Evolutionary conservation across 163 green algal species (phyloP), one percentile per base, ranked within the genome.

Genomic region (Scenedesmus sp.): DNA sequence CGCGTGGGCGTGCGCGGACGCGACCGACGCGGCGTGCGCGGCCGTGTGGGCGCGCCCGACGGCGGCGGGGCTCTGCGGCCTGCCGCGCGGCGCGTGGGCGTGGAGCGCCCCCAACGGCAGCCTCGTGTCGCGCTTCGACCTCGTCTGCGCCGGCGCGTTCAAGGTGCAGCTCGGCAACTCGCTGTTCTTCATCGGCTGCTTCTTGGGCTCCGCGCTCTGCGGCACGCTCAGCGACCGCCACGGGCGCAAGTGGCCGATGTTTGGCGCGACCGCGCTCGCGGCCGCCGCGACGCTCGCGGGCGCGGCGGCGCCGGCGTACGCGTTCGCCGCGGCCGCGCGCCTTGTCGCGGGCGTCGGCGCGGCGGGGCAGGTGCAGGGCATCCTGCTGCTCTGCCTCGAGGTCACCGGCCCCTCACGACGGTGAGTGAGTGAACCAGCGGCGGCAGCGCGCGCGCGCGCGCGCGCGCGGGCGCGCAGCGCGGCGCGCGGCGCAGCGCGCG

Each of bases 81-180:
- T 78, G 5, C 18, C 24, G 17, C 34, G 34, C 3, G 17, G n/a
- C 13, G 24, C 39, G 34, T 78, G 70, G 70, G 31, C 26, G 13
- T 78, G 70, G 70, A 70, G 18, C 15, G 39, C 39, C 7, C 39
- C 6, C 53, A 6, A 6, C 63, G 71, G 60, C 45, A 54, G 2
- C 14, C 24, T 77, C 4, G 53, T 77, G 28, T 34, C 69, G 4
- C n/a, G 33, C 0, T 67, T 77, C 15, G 28, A 29, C 50, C 69
- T 77, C 17, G 53, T 77, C 34, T 77, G 69, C 28, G 51, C 11
- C 10, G 24, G 47, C 7, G n/a, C 26, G 7, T 79, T 44, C 44
- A 60, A 53, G 53, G 53, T 67, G 13, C 69, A 77, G 69, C 33
- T 77, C 11, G 51, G 26, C 53, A 77, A 77, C 69, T 60, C 36